A percentile compares a stretch with the other conserved stretches of the same genome.
These are phyloP conservation scores for Vararia minispora DNA, from an alignment of 768 basidiomycete genomes.

Conservation along the genomic window DNA sequence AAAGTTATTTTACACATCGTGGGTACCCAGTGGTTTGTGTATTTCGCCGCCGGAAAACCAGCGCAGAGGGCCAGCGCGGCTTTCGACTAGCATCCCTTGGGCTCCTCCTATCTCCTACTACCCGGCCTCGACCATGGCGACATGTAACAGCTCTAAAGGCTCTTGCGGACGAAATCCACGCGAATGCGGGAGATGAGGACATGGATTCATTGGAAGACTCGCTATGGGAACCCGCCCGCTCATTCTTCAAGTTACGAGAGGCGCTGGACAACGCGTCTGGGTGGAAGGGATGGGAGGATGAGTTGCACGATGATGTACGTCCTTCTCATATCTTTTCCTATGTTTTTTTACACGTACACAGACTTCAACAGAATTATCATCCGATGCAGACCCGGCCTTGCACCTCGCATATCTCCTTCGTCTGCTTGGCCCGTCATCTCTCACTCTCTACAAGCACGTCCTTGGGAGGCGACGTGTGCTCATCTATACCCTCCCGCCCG, in stretches of 20 bases:
- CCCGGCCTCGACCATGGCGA: constrained; percentile 62
- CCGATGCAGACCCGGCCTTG: constrained; percentile 39
- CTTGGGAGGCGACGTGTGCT: constrained; percentile 65
- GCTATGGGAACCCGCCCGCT: constrained; percentile 52
- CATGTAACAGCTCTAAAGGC: constrained; percentile 56
- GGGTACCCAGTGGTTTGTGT: constrained; percentile 61
- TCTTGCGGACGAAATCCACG: constrained; percentile 44
- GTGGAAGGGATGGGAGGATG: constrained; percentile 62
- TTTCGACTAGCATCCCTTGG: constrained; percentile 73
- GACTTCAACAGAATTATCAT: constrained; percentile 8
- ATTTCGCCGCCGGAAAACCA: constrained; percentile 57
- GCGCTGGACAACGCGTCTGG: constrained; percentile 43
- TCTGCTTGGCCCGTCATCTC: constrained; percentile 65
- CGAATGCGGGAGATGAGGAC: constrained; percentile 33
- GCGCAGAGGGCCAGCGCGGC: constrained; percentile 66
- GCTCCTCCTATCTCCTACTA: constrained; percentile 54
- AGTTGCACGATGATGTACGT: constrained; percentile 39
- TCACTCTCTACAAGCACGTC: constrained; percentile 74
- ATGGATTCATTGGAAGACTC: constrained; percentile 36
- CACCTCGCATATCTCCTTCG: constrained; percentile 69
- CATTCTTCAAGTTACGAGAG: constrained; percentile 58
- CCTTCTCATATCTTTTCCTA: no score
- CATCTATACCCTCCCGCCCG: constrained; percentile 70
- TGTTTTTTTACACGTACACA: background rate
- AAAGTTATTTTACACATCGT: constrained; percentile 65